Base-by-base conservation (phyloP, 495 filamentous ascomycete species). In the Penicillium lagena region DNA sequence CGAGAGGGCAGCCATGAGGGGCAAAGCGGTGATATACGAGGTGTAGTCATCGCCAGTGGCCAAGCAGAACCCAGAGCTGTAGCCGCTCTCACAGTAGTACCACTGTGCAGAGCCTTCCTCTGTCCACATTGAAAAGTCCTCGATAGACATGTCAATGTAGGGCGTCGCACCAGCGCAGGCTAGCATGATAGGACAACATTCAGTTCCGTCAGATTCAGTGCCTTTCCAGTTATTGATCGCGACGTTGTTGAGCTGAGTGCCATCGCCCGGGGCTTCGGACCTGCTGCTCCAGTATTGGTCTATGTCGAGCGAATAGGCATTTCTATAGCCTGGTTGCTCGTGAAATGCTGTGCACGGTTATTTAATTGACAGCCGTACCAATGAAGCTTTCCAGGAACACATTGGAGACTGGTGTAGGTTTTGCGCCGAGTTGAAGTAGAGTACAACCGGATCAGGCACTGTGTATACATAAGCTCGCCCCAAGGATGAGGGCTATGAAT, bases 41-140 rank as follows among this genome's bases (percentile, higher is more conserved):
- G 46, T 41, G 13, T 50, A 31, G 17, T 51, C 54, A 12, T 56
- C 46, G 7, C 58, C 63, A 12, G 46, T 41, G 39, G 63, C 40
- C 7, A 77, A 54, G 46, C 76, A 78, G 35, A 64, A 71, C 3
- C 76, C 74, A 1, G 58, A 58, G 12, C 73, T 75, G 35, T 75
- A 79, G 17, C 71, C 73, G 39, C 63, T 77, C 39, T 70, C 62
- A 54, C 74, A 79, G 12, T 49, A 45, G 49, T 78, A 72, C 37
- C 55, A 60, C 40, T 78, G 65, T 12, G 45, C 58, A 13, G 55
- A 52, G 9, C 75, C 74, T 6, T 57, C 51, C 40, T 79, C 73
- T 8, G 79, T 82, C 79, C 78, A 81, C 68, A 83, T 78, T n/a
- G 62, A 54, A 39, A 81, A 76, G 47, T 80, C 70, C 12, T 62